Percentiles rank a stretch among this genome's conserved stretches.
Evolutionary conservation across 805 yeast genomes (phyloP).

Genomic region (Yamadazyma nakazawae): DNA sequence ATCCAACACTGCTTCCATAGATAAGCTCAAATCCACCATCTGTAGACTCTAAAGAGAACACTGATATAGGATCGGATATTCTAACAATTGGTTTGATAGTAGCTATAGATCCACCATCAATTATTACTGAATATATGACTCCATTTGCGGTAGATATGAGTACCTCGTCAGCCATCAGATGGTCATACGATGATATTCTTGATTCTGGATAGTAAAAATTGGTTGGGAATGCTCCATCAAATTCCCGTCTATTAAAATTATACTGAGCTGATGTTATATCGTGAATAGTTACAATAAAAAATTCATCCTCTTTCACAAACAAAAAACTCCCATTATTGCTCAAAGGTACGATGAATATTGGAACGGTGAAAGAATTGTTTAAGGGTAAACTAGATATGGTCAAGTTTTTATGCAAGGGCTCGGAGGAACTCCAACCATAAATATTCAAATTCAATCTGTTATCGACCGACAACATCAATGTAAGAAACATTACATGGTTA

Average conservation of each 20-base stretch:
- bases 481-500: slow-evolving; percentile 32
- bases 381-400: slow-evolving; percentile 39
- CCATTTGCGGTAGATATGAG: slow-evolving; percentile 36
- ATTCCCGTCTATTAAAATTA: slow-evolving; percentile 23
- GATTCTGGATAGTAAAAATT: slow-evolving; percentile 28
- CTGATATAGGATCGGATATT: slow-evolving; percentile 34
- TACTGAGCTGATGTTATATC: slow-evolving; percentile 48
- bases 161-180: slow-evolving; percentile 21
- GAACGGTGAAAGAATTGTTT: slow-evolving; percentile 38
- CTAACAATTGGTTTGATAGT: slow-evolving; percentile 28
- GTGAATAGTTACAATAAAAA: slow-evolving; percentile 38
- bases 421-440: slow-evolving; percentile 41
- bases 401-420: slow-evolving; percentile 25
- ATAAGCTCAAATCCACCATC: slow-evolving; percentile 22
- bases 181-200: slow-evolving; percentile 13
- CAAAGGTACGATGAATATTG: slow-evolving; percentile 42
- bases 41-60: slow-evolving; percentile 26
- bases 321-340: slow-evolving; percentile 35
- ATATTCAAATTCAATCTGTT: slow-evolving; percentile 36
- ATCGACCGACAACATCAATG: slow-evolving; percentile 33
- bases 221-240: slow-evolving; percentile 39
- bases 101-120: slow-evolving; percentile 18
- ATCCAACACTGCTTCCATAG: slow-evolving; percentile 42
- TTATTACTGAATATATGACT: slow-evolving; percentile 25
- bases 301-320: slow-evolving; percentile 30